Conservation (phyloP, 116 monocot genomes). For the Papilionanthe hybrid region DNA sequence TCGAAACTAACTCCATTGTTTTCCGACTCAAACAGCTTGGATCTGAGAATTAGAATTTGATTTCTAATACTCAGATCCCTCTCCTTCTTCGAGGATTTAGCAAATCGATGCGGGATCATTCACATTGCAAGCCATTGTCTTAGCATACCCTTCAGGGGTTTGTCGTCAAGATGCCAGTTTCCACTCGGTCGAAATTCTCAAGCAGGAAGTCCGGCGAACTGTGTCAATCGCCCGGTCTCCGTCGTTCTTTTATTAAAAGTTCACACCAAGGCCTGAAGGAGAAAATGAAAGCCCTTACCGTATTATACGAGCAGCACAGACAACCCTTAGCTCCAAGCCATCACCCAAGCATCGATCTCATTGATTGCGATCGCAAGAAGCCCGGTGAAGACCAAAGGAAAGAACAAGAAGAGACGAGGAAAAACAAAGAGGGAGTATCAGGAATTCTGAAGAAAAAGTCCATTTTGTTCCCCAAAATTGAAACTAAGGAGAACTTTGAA, state of each 20-base stretch:
- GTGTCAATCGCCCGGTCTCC: neutral
- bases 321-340: slow-evolving; percentile 21
- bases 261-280: slow-evolving; percentile 88
- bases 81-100: neutral
- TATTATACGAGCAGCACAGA: slow-evolving; percentile 75
- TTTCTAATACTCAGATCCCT: neutral
- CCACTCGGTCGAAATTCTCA: slow-evolving; percentile 66
- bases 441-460: slow-evolving; percentile 27
- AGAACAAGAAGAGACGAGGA: slow-evolving; percentile 8
- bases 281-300: slow-evolving; percentile 87
- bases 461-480: slow-evolving; percentile 9
- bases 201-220: slow-evolving; percentile 8
- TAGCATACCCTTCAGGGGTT: neutral
- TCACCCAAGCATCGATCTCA: slow-evolving; percentile 47
- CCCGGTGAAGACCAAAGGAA: slow-evolving; percentile 1
- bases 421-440: slow-evolving; percentile 5
- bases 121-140: neutral
- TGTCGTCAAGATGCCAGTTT: slow-evolving; percentile 60
- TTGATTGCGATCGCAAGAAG: slow-evolving; percentile 23
- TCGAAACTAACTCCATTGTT: neutral
- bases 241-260: slow-evolving; percentile 17
- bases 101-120: slow-evolving; percentile 13
- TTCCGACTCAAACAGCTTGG: neutral
- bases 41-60: neutral
- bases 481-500: slow-evolving; percentile 50